Base-by-base conservation (phyloP, 257 asterid genomes). In the Fraxinus cuspidata region DNA sequence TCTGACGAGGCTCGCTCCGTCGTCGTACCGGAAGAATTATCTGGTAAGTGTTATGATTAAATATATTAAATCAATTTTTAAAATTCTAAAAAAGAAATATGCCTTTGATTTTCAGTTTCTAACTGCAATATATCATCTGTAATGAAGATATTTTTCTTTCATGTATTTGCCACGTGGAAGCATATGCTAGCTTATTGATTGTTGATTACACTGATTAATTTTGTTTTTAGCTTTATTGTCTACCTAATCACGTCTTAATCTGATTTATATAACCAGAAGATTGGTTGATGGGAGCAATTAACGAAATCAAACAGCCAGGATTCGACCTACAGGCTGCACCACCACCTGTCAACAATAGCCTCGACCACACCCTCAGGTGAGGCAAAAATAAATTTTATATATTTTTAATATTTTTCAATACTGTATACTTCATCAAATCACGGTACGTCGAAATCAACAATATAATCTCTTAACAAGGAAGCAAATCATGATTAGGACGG, bases 21-120 rank as follows among this genome's bases (percentile, higher is more conserved):
- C 79, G 97, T 94, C 73, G 97, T 94, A 7, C 97, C 97, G 12
- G 97, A 90, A 79, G 98, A 94, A 70, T 81, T 88, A 65, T 87
- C 98, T 64, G 96, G 98, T 94, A 72, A 56, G 31, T 42, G 37
- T 73, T 47, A 58, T 28, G 19, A 6, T 56, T 56, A 4, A 18
- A 19, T 18, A 19, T 56, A 19, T 19, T 7, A 19, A 5, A 6
- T 21, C 31, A 0, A 7, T 21, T 60, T 60, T 60, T 23, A 25
- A 60, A 21, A 60, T 8, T 60, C n/a, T 60, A 0, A 9, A 2
- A 10, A 21, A 3, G 15, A 60, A 51, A 51, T 5, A 15, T 51
- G 21, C 19, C n/a, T 8, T 60, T 21, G 31, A 7, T 60, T 23
- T 60, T 8, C 15, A 60, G 5, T 60, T 60, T 23, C 21, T 21